Base-by-base conservation (phyloP, 2,329 filamentous ascomycete genomes). In the Phaeosphaeriaceae sp. region DNA sequence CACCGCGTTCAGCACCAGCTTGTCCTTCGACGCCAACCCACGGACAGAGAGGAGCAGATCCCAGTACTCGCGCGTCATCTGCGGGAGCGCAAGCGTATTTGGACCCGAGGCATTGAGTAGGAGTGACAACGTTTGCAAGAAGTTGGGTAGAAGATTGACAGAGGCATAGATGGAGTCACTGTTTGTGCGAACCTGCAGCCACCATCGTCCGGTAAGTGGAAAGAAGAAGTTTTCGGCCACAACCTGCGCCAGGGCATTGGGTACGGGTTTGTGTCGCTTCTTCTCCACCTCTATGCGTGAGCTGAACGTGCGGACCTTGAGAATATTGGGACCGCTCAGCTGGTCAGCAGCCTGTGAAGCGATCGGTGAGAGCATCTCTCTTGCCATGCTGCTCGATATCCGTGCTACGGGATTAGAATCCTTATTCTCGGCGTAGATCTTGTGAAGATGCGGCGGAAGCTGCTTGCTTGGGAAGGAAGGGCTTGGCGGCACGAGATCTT, bases 231-330 rank as follows among this genome's bases (percentile, higher is more conserved):
- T 86, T 0, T 88, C 83, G 0, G 89, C 86, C 24, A 98, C 87
- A 24, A 97, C 81, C 52, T 89, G 87, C 42, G 94, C 90, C 0
- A 97, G 88, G 9, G 89, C 89, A 72, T 97, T 97, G 11, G 90
- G 86, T 15, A 90, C 89, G 3, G 88, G 83, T 56, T 83, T 83
- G 50, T 82, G 84, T 50, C 85, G 82, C 61, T 82, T 84, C 56
- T 85, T 86, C 69, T 90, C 85, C 19, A 89, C 84, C 58, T 87
- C 83, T 76, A 94, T 88, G 19, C 91, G 88, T 0, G 91, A 92
- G 11, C 90, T 94, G 78, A 98, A 97, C 2, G 90, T 97, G 26
- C 92, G 89, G 22, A 98, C 86, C 80, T 98, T 98, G 48, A 99
- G 86, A 6, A 90, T 86, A 65, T 93, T 88, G 0, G 95, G 94